Conservation (phyloP, 2,329 filamentous ascomycete species). For the Pseudogymnoascus sp. region DNA sequence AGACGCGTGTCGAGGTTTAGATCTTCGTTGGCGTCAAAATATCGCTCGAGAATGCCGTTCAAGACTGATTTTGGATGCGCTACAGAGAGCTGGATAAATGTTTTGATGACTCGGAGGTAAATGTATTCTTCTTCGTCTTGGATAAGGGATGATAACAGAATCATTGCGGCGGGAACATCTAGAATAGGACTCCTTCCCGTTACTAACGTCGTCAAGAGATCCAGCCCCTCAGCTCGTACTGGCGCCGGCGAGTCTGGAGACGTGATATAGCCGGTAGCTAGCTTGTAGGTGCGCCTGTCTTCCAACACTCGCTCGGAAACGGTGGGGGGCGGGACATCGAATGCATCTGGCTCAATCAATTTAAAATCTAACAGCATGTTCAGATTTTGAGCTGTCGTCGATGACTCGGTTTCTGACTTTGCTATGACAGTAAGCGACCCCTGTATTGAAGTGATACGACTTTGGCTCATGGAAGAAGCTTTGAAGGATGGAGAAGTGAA, state of each 20-base stretch:
- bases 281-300: conserved; percentile 53
- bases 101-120: conserved; percentile 59
- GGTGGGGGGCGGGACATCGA: conserved; percentile 31
- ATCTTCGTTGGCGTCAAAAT: conserved; percentile 57
- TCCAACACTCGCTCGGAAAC: conserved; percentile 42
- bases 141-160: conserved; percentile 57
- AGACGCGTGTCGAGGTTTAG: conserved; percentile 55
- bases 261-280: conserved; percentile 59
- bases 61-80: conserved; percentile 56
- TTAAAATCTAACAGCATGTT: conserved; percentile 47
- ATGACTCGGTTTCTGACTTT: conserved; percentile 35
- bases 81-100: conserved; percentile 52
- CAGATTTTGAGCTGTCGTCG: conserved; percentile 50
- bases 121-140: conserved; percentile 65
- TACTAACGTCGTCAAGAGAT: conserved; percentile 53
- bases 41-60: conserved; percentile 58
- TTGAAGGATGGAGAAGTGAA: conserved; percentile 51
- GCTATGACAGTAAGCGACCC: conserved; percentile 38
- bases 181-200: conserved; percentile 48
- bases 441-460: conserved; percentile 41
- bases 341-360: conserved; percentile 26
- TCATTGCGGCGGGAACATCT: conserved; percentile 58
- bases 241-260: conserved; percentile 55
- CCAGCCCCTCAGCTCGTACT: conserved; percentile 59
- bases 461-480: conserved; percentile 35